Conservation (phyloP, 2,329 filamentous ascomycete species). For the Intubia oerlemansii region DNA sequence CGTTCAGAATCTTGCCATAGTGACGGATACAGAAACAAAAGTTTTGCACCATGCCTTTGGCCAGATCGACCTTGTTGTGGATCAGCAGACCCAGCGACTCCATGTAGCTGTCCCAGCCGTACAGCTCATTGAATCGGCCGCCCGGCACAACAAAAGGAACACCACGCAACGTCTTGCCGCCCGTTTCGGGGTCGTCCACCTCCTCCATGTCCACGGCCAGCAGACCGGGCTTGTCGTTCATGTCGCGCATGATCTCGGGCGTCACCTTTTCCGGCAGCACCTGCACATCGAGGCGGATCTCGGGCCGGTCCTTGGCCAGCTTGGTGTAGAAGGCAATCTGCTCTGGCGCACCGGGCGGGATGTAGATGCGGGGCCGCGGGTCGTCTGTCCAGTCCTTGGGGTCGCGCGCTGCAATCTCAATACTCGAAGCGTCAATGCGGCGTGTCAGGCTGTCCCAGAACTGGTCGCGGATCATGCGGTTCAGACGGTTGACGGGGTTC, state of each 20-base stretch:
- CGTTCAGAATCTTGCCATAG: constrained; percentile 96
- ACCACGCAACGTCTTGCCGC: constrained; percentile 50
- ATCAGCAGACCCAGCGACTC: constrained; percentile 75
- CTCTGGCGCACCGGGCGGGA: constrained; percentile 65
- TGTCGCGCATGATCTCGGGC: constrained; percentile 55
- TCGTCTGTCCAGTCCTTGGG: constrained; percentile 92
- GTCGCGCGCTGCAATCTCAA: constrained; percentile 70
- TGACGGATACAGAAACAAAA: constrained; percentile 98
- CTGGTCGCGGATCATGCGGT: constrained; percentile 65
- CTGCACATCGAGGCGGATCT: constrained; percentile 73
- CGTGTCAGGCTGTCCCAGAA: constrained; percentile 90
- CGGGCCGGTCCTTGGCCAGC: constrained; percentile 57
- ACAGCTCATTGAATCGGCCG: constrained; percentile 92
- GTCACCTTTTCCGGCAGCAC: constrained; percentile 59
- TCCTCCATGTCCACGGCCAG: constrained; percentile 81
- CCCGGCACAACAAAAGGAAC: constrained; percentile 94
- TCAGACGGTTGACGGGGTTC: constrained; percentile 77
- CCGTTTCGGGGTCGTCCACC: constrained; percentile 41
- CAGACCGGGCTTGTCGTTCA: constrained; percentile 76
- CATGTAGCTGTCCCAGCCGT: constrained; percentile 99
- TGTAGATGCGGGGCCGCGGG: constrained; percentile 76
- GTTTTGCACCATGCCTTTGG: constrained; percentile 86
- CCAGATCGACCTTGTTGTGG: constrained; percentile 66
- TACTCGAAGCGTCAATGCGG: constrained; percentile 70
- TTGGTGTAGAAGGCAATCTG: constrained; percentile 78